These are phyloP conservation scores for Kodamaea derodonti DNA, from an alignment of 1,139 yeast species.

Conservation along the genomic window DNA sequence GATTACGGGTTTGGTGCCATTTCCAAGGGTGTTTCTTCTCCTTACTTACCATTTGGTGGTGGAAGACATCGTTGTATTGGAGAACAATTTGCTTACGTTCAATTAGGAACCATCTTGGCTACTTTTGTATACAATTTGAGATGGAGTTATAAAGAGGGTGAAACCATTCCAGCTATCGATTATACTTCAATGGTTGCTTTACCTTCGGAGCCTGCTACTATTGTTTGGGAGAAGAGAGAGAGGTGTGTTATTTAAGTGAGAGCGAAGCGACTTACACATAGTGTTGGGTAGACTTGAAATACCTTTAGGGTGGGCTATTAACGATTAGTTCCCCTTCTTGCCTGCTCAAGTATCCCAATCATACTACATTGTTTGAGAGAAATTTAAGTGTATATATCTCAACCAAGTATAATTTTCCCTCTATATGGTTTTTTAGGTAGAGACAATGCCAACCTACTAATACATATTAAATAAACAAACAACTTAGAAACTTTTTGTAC, in stretches of 20 bases:
- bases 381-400: no score
- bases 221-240: constrained; percentile 68
- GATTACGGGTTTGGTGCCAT: constrained; percentile 97
- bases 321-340: no score
- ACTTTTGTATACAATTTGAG: constrained; percentile 71
- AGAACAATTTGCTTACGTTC: constrained; percentile 95
- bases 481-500: no score
- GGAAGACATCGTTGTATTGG: constrained; percentile 99
- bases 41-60: constrained; percentile 97
- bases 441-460: no score
- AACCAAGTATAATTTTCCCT: no score
- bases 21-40: constrained; percentile 91
- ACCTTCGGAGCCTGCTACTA: constrained; percentile 74
- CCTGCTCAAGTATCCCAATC: no score
- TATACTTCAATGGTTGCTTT: constrained; percentile 92
- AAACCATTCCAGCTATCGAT: constrained; percentile 70
- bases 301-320: no score
- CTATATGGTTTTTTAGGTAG: no score
- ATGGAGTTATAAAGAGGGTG: constrained; percentile 65
- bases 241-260: constrained; percentile 12
- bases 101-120: constrained; percentile 80
- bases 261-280: no score
- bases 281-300: no score
- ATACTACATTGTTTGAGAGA: no score
- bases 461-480: no score